phyloP scores from a whole-genome alignment of 768 basidiomycete genomes.

The Ramaria sp. region DNA sequence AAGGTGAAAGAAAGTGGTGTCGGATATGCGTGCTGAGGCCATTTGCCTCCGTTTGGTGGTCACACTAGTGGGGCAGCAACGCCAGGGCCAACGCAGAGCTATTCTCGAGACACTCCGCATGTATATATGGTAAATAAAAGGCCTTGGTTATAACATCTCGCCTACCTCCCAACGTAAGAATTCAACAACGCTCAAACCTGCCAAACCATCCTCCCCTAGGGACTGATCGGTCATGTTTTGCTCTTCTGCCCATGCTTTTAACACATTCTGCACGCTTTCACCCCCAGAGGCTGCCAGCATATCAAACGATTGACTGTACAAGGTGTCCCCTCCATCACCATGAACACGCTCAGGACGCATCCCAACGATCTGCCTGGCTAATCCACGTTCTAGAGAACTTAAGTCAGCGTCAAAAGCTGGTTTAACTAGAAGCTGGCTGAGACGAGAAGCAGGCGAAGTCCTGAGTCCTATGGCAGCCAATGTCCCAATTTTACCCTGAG shows the following conservation, averaged over 20 bases:
- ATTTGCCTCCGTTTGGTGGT: too few relatives aligned
- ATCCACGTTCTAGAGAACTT: constrained; percentile 51
- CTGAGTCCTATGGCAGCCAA: constrained; percentile 46
- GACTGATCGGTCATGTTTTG: constrained; percentile 30
- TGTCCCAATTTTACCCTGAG: constrained; percentile 48
- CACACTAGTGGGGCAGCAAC: too few relatives aligned
- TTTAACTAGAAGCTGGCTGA: constrained; percentile 33
- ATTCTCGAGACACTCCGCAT: too few relatives aligned
- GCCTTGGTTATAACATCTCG: background rate
- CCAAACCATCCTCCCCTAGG: constrained; percentile 2
- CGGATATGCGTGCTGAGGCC: too few relatives aligned
- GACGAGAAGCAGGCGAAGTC: constrained; percentile 27
- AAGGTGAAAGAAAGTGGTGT: too few relatives aligned
- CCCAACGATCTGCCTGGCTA: constrained; percentile 81
- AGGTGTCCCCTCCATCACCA: constrained; percentile 34
- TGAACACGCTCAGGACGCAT: constrained; percentile 55
- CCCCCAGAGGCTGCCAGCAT: constrained; percentile 16
- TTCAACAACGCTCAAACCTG: constrained; percentile 19
- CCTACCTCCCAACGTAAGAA: constrained; percentile 24
- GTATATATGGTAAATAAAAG: background rate
- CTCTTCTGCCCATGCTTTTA: constrained; percentile 45
- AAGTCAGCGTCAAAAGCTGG: constrained; percentile 46
- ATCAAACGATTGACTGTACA: constrained; percentile 68
- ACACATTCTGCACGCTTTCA: constrained; percentile 23
- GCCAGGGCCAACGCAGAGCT: too few relatives aligned